Conservation (phyloP, 441 rosid genomes). For the Euphorbia schlechtendalii region DNA sequence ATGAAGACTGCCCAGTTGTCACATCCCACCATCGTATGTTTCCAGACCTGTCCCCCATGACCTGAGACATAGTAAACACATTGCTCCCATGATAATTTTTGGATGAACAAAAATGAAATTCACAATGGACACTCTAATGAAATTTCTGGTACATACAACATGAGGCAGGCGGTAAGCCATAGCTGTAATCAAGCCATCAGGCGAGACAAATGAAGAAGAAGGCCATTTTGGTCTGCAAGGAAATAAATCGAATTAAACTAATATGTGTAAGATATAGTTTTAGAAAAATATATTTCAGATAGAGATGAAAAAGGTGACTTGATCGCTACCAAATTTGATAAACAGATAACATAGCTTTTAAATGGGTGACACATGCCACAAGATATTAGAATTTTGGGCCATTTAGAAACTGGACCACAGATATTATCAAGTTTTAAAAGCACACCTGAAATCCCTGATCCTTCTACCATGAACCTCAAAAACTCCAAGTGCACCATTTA, state of each 20-base stretch:
- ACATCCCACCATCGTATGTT: slow-evolving; percentile 99
- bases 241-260: slow-evolving; percentile 20
- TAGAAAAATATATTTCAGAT: not conserved
- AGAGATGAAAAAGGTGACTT: not conserved
- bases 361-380: not conserved
- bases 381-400: not conserved
- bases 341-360: no score
- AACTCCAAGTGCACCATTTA: slow-evolving; percentile 97
- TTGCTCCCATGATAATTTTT: slow-evolving; percentile 16
- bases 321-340: not conserved
- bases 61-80: slow-evolving; percentile 49
- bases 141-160: slow-evolving; percentile 57
- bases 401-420: not conserved
- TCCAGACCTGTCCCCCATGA: slow-evolving; percentile 98
- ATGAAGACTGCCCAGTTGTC: slow-evolving; percentile 91
- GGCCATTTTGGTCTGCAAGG: slow-evolving; percentile 96
- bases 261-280: slow-evolving; percentile 5
- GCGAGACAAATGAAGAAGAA: slow-evolving; percentile 84
- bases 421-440: slow-evolving; percentile 2
- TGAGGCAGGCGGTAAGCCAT: slow-evolving; percentile 99
- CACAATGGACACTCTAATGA: slow-evolving; percentile 14
- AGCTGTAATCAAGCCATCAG: slow-evolving; percentile 94
- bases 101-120: slow-evolving; percentile 14
- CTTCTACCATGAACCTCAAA: slow-evolving; percentile 97
- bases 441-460: slow-evolving; percentile 90